These are phyloP conservation scores for Fragilariopsis cylindrus DNA, from an alignment of 108 stramenopile species.

Conservation along the genomic window DNA sequence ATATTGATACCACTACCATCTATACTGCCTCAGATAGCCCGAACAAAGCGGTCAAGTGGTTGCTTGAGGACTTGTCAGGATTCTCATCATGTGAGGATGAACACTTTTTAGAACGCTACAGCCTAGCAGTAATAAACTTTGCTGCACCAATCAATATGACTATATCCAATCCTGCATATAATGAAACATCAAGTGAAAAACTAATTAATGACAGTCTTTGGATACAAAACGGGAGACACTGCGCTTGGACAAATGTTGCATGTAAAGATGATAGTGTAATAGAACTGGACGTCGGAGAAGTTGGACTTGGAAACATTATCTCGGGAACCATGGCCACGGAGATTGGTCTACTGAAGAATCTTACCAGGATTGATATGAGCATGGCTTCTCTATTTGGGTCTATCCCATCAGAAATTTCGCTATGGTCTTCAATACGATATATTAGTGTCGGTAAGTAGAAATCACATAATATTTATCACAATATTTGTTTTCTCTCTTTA, in stretches of 20 bases:
- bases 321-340: background rate
- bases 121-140: background rate
- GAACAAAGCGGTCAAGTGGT: constrained; percentile 5
- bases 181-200: background rate
- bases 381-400: background rate
- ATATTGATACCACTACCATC: background rate
- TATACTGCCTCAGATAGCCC: background rate
- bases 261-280: background rate
- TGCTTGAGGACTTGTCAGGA: background rate
- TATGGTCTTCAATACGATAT: background rate
- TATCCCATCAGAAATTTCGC: constrained; percentile 4
- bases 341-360: background rate
- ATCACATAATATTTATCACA: too few species aligned
- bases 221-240: background rate
- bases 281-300: background rate
- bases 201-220: background rate
- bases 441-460: background rate
- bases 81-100: background rate
- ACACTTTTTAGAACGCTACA: background rate
- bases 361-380: background rate
- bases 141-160: background rate
- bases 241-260: background rate
- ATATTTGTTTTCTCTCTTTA: too few species aligned
- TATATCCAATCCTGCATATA: background rate
- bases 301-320: background rate